Base-by-base conservation (phyloP, 257 asterid genomes). In the Verbena officinalis region DNA sequence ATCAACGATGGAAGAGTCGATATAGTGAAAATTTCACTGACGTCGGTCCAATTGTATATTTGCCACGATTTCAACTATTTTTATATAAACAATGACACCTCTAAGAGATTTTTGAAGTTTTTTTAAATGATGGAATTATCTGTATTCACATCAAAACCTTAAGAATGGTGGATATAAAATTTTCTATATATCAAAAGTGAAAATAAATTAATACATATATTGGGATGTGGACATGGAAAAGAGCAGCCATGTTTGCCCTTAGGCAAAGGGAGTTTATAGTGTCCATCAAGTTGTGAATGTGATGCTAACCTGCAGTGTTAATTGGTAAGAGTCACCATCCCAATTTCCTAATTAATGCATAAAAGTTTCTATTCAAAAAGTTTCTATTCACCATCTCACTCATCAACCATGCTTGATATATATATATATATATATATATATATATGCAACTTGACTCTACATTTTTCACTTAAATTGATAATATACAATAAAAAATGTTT, bases 191-290 rank as follows among this genome's bases (percentile, higher is more conserved):
- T 27, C 27, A 3, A 30, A 30, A 36, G 40, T 36, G 40, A 9
- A n/a, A 33, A 19, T 9, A 17, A 22, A 14, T 8, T 9, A 31
- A 1, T 0, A 10, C 30, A 30, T 60, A 14, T 21, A 6, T 14
- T 15, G 66, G 13, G 55, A 43, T 45, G 55, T 24, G 55, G 67
- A 61, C 55, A 5, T n/a, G 20, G 3, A 57, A 8, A 24, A 61
- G 2, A 44, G 42, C 64, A 58, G 8, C 24, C 53, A 59, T 22
- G 22, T 42, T 33, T 42, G 63, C 65, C 68, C 46, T 46, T 30
- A 0, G 22, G 3, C 45, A 11, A 17, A 19, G 55, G 68, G 68
- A 45, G 57, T 46, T 62, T 12, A 46, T 62, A 27, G 10, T 17
- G 46, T 48, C 68, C 68, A 45, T 14, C 3, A 23, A 39, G 22